Percentiles rank a stretch among this genome's conserved stretches.
Conservation (phyloP, 2,329 filamentous ascomycete genomes). For the Colletotrichum phormii region DNA sequence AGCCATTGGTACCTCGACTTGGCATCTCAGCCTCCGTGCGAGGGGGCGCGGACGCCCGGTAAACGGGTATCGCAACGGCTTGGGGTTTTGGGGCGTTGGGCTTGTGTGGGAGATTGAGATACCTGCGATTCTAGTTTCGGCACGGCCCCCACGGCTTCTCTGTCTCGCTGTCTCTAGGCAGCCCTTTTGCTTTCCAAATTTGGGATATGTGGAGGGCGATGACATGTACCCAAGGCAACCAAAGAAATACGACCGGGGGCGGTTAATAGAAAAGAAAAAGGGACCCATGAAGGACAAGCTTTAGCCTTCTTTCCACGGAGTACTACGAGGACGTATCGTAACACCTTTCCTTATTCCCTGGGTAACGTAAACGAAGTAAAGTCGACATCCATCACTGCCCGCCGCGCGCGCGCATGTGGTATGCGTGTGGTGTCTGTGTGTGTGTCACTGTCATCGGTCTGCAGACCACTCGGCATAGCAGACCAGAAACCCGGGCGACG, state of each 20-base stretch:
- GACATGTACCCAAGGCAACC: constrained; percentile 8
- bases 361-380: neutral
- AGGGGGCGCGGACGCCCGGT: constrained; percentile 24
- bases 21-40: constrained; percentile 23
- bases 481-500: constrained; percentile 10
- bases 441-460: constrained; percentile 26
- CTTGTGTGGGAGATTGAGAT: neutral
- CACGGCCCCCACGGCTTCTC: constrained; percentile 27
- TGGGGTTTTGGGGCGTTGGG: neutral
- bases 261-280: neutral
- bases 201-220: constrained; percentile 20
- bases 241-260: neutral
- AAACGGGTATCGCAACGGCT: constrained; percentile 4
- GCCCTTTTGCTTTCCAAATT: constrained; percentile 24
- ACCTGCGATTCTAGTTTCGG: constrained; percentile 17
- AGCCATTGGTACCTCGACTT: neutral
- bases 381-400: neutral
- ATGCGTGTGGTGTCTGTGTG: neutral
- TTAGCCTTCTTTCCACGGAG: constrained; percentile 5
- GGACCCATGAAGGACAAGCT: constrained; percentile 16
- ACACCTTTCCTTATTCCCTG: constrained; percentile 5
- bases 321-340: neutral
- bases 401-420: neutral
- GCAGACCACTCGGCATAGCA: constrained; percentile 11
- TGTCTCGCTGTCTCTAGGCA: constrained; percentile 18